Evolutionary conservation across 1,139 yeast species (phyloP).

Genomic region (Pichia sp.): DNA sequence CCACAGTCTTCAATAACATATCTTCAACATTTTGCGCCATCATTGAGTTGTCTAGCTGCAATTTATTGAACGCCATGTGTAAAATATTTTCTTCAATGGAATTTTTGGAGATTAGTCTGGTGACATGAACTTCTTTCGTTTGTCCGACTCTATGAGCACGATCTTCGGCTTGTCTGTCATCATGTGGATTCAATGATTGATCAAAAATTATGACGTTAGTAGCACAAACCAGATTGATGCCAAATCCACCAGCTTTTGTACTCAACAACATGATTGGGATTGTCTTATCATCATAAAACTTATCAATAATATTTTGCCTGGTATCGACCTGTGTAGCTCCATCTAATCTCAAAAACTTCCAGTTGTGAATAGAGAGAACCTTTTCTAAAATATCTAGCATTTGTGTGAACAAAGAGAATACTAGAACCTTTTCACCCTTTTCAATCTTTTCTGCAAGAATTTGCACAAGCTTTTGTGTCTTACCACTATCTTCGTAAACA

Average conservation of each 20-base stretch:
- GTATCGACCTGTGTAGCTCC: constrained; percentile 93
- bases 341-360: constrained; percentile 78
- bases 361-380: constrained; percentile 56
- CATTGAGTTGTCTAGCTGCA: constrained; percentile 74
- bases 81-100: constrained; percentile 88
- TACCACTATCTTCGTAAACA: constrained; percentile 71
- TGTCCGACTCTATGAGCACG: constrained; percentile 98
- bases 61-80: constrained; percentile 80
- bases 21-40: constrained; percentile 47
- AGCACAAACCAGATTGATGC: constrained; percentile 93
- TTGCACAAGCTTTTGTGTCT: constrained; percentile 49
- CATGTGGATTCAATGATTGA: constrained; percentile 95
- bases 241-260: constrained; percentile 98
- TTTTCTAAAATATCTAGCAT: constrained; percentile 79
- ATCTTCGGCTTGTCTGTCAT: constrained; percentile 97
- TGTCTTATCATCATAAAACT: constrained; percentile 71
- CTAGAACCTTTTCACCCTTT: constrained; percentile 63
- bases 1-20: constrained; percentile 47
- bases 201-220: constrained; percentile 87
- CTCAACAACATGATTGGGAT: constrained; percentile 84
- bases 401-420: constrained; percentile 90
- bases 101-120: constrained; percentile 67
- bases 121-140: constrained; percentile 93
- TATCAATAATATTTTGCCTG: constrained; percentile 86
- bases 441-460: constrained; percentile 53